Base-by-base conservation (phyloP, 2,329 filamentous ascomycete genomes). In the Sordariomycetes sp. region DNA sequence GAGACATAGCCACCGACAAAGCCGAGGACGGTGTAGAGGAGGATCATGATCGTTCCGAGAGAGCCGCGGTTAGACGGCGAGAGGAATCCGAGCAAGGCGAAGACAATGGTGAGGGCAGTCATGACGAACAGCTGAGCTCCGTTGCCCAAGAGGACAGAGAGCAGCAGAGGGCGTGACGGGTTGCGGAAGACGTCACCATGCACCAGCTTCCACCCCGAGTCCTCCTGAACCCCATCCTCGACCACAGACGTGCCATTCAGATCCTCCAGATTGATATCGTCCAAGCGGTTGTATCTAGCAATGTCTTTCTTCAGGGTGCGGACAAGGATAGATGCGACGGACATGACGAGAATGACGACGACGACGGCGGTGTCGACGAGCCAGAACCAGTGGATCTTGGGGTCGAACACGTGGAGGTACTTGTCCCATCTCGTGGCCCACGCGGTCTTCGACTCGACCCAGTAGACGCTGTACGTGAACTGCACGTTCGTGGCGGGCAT, bases 361-460 rank as follows among this genome's bases (percentile, higher is more conserved):
- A 99, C 96, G 52, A 97, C 86, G 55, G 94, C 89, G 40, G 92
- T 97, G 73, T 96, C 96, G 74, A 97, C 89, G 55, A 99, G 84
- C 60, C 92, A 97, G 76, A 97, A 96, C 94, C 94, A 99, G 72
- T 99, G 94, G 65, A 99, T 97, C 77, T 94, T 95, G 57, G 94
- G 92, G 71, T 97, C 92, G 68, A 92, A 95, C 34, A 99, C 93
- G 68, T 97, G 93, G 40, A 99, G 80, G 70, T 97, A 97, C 74
- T 96, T 97, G 78, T 99, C 94, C 94, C 94, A 99, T 63, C 94
- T 84, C 14, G 94, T 99, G 32, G 94, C 94, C 87, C 96, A 99
- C 1, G 88, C 89, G 1, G 92, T 97, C 1, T 80, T 69, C 0
- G 91, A 97, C 64, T 85, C 83, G 59, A 80, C 82, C 94, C 94